A percentile compares a stretch with the other conserved stretches of the same genome.
phyloP scores from a whole-genome alignment of 805 yeast species.

The Clavispora carvajalis region DNA sequence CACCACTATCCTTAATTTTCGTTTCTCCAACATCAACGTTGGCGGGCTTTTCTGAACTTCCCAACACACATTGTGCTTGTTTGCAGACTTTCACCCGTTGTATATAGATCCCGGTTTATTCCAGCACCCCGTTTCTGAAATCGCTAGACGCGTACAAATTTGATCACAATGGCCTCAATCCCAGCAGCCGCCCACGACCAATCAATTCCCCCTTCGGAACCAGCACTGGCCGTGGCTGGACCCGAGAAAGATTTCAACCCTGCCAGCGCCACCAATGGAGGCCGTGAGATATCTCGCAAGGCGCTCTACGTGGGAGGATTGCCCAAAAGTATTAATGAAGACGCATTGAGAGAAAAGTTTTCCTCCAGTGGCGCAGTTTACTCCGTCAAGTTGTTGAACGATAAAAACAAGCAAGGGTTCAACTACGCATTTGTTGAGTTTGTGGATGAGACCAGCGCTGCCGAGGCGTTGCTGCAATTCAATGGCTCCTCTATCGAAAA shows the following conservation, averaged over 20 bases:
- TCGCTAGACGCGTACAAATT: neutral
- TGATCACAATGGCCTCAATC: neutral
- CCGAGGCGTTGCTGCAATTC: slow-evolving; percentile 53
- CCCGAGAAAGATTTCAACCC: slow-evolving; percentile 24
- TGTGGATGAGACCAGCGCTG: slow-evolving; percentile 52
- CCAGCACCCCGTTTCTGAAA: neutral
- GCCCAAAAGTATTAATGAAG: slow-evolving; percentile 61
- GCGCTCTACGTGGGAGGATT: slow-evolving; percentile 76
- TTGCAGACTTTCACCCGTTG: neutral
- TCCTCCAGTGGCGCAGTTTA: slow-evolving; percentile 56
- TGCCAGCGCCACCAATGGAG: slow-evolving; percentile 75
- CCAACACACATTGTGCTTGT: neutral
- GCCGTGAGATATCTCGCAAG: slow-evolving; percentile 70
- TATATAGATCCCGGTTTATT: neutral
- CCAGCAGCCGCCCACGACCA: neutral
- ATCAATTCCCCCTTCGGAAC: neutral
- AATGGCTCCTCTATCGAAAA: slow-evolving; percentile 55
- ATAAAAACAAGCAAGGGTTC: slow-evolving; percentile 66
- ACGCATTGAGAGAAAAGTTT: slow-evolving; percentile 55
- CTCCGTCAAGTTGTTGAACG: slow-evolving; percentile 66
- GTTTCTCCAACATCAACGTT: neutral
- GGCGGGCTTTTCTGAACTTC: neutral
- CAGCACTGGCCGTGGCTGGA: neutral
- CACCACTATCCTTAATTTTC: too few species aligned
- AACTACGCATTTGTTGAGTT: slow-evolving; percentile 85